Evolutionary conservation across 2,329 filamentous ascomycete genomes (phyloP).

Genomic region (Exophiala oligosperma): DNA sequence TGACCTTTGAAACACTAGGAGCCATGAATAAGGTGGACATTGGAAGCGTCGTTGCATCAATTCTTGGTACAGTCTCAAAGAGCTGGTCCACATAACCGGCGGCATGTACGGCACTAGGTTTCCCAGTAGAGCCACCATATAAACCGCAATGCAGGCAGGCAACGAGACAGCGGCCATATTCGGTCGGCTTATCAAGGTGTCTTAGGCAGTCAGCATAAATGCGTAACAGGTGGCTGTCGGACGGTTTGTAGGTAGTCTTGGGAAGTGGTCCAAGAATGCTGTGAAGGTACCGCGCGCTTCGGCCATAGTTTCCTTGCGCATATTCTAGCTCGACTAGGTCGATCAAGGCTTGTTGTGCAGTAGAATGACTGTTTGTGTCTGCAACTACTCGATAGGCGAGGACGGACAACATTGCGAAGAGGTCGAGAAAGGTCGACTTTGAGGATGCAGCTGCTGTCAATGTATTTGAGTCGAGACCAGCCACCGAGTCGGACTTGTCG

Average conservation of each 20-base stretch:
- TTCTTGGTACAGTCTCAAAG: slow-evolving; percentile 47
- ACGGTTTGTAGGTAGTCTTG: slow-evolving; percentile 71
- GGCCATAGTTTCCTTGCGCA: slow-evolving; percentile 68
- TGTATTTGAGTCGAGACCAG: slow-evolving; percentile 42
- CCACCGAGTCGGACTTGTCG: slow-evolving; percentile 2
- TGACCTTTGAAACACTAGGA: slow-evolving; percentile 65
- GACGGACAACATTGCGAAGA: slow-evolving; percentile 69
- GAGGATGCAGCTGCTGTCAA: slow-evolving; percentile 63
- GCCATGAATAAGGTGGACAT: slow-evolving; percentile 73
- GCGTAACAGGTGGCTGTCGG: slow-evolving; percentile 80
- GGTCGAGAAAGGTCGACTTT: slow-evolving; percentile 34
- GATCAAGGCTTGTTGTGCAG: slow-evolving; percentile 73
- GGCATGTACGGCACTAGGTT: slow-evolving; percentile 38
- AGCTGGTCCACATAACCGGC: slow-evolving; percentile 43
- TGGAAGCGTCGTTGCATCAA: slow-evolving; percentile 66
- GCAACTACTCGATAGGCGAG: slow-evolving; percentile 73
- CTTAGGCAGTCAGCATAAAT: slow-evolving; percentile 84
- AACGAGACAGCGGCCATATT: slow-evolving; percentile 75
- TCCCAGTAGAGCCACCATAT: slow-evolving; percentile 29
- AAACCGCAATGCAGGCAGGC: slow-evolving; percentile 46
- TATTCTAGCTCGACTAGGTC: slow-evolving; percentile 86
- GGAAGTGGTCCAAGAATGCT: slow-evolving; percentile 77
- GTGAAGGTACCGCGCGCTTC: slow-evolving; percentile 76
- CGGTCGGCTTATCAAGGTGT: slow-evolving; percentile 71
- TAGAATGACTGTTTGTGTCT: slow-evolving; percentile 74